These are phyloP conservation scores for Groenewaldozyma salmanticensis DNA, from an alignment of 805 yeast species.

Conservation along the genomic window DNA sequence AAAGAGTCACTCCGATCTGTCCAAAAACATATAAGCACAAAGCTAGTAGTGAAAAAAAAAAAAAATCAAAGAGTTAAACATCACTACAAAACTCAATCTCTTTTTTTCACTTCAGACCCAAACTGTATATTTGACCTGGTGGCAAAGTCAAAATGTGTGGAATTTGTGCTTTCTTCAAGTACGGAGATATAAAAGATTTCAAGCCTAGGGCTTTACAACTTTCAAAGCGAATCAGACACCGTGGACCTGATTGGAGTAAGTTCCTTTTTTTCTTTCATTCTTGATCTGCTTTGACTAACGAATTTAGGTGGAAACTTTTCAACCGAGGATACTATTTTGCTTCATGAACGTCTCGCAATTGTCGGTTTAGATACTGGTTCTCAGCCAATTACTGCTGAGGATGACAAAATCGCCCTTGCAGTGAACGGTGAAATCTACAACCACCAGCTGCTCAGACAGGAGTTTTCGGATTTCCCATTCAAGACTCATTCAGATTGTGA, in stretches of 20 bases:
- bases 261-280: neutral
- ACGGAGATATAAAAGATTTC: slow-evolving; percentile 68
- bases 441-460: slow-evolving; percentile 80
- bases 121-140: no score
- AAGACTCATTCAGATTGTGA: slow-evolving; percentile 93
- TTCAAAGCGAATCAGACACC: slow-evolving; percentile 87
- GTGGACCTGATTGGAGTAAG: slow-evolving; percentile 93
- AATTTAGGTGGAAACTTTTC: slow-evolving; percentile 52
- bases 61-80: no score
- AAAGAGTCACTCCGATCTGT: no score
- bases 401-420: slow-evolving; percentile 61
- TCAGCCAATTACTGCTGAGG: slow-evolving; percentile 84
- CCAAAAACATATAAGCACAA: no score
- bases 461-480: slow-evolving; percentile 63
- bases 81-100: no score
- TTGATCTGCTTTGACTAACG: slow-evolving; percentile 25
- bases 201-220: slow-evolving; percentile 83
- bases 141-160: slow-evolving; percentile 99
- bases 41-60: no score
- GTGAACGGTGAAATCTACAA: slow-evolving; percentile 99
- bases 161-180: slow-evolving; percentile 85
- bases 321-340: slow-evolving; percentile 70
- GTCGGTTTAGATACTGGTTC: slow-evolving; percentile 98
- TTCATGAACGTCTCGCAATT: slow-evolving; percentile 94
- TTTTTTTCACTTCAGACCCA: no score